Percentiles rank a stretch among this genome's conserved stretches.
Evolutionary conservation across 1,284 basidiomycete species (phyloP).

Genomic region (Ustilago crameri): DNA sequence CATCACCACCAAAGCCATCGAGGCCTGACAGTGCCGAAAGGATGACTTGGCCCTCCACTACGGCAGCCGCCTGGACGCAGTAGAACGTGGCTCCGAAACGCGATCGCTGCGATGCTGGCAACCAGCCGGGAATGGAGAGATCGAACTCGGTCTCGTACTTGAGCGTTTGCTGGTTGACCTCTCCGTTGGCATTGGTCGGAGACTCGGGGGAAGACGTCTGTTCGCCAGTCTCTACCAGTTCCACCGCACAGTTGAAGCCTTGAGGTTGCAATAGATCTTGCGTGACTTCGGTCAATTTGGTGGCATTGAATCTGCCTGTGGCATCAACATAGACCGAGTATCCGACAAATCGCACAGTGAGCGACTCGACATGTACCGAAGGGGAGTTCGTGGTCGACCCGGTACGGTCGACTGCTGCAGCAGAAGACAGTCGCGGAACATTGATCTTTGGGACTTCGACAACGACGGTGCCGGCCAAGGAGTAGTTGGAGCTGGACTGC

Average conservation of each 20-base stretch:
- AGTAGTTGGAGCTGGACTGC: slow-evolving; percentile 66
- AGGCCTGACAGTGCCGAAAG: slow-evolving; percentile 28
- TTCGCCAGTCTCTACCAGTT: slow-evolving; percentile 17
- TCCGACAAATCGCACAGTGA: slow-evolving; percentile 56
- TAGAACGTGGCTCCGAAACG: slow-evolving; percentile 66
- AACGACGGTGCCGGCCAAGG: slow-evolving; percentile 59
- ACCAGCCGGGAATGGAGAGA: slow-evolving; percentile 64
- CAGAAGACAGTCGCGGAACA: slow-evolving; percentile 26
- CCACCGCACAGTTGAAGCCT: slow-evolving; percentile 30
- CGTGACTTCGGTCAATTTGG: slow-evolving; percentile 51
- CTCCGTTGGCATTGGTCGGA: neutral
- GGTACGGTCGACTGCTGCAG: slow-evolving; percentile 21
- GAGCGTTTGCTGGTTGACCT: slow-evolving; percentile 11
- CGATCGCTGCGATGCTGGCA: slow-evolving; percentile 62
- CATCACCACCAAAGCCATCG: slow-evolving; percentile 9
- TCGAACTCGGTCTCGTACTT: slow-evolving; percentile 65
- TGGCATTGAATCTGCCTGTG: slow-evolving; percentile 59
- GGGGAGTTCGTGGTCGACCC: slow-evolving; percentile 17
- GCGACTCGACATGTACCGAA: slow-evolving; percentile 43
- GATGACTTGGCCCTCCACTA: slow-evolving; percentile 35
- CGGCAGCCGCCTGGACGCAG: slow-evolving; percentile 54
- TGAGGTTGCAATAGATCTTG: slow-evolving; percentile 55
- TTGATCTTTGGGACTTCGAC: slow-evolving; percentile 42
- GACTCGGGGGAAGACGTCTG: slow-evolving; percentile 7
- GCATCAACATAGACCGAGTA: slow-evolving; percentile 65